Evolutionary conservation across 352 stramenopile species (phyloP), one percentile per base, ranked within the genome.

Genomic region (Phytophthora cactorum): DNA sequence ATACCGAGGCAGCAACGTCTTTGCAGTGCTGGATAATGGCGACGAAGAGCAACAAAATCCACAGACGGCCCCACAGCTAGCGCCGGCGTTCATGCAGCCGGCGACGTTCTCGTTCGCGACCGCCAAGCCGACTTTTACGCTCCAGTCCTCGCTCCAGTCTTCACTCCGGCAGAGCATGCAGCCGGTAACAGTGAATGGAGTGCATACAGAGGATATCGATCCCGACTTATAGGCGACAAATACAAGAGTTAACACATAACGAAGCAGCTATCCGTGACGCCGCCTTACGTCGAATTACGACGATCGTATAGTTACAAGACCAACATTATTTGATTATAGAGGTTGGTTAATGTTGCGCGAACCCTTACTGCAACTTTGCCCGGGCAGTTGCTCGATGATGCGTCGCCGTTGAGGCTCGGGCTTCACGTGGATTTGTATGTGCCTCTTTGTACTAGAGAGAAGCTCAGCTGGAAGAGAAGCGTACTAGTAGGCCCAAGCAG

Each of bases 81-180:
- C 44, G 12, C 43, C 81, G 8, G 63, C 61, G 44, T 86, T 91
- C 58, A 68, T 93, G 55, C 83, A 86, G 61, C 82, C 86, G 11
- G 83, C 86, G 29, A 93, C 86, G 6, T 93, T 93, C 55, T 81
- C 66, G n/a, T 89, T 93, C 39, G 54, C 43, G 1, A 54, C 64
- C 5, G 34, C 44, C 14, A 66, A 75, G 14, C 45, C 70, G 7
- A 70, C 59, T 12, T 75, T 78, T 29, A 56, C 44, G 27, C 46
- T 61, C 5, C 57, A 64, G 46, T 62, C 54, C 5, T 62, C 54
- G 9, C n/a, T 79, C 3, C 70, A 70, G 51, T 56, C 66, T 31
- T 70, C 66, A 36, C 53, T 71, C 36, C 41, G 49, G 17, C 65
- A 72, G 14, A 70, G 68, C 11, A 68, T 67, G 29, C 66, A 63